A percentile compares a stretch with the other conserved stretches of the same genome.
Conservation (phyloP, 352 stramenopile genomes). For the Phytophthora tentaculata region DNA sequence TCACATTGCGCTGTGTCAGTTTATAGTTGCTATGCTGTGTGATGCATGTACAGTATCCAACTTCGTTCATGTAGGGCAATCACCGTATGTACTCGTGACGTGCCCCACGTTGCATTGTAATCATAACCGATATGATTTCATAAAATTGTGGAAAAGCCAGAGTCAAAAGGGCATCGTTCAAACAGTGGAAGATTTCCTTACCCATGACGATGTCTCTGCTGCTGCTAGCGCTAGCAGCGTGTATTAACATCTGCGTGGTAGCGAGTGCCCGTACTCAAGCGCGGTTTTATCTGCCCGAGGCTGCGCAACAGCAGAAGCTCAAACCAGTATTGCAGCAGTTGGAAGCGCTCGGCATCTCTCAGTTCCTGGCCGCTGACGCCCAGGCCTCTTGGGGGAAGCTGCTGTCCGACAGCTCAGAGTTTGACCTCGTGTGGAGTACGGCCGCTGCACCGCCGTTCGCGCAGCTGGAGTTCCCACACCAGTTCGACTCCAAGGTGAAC, state of each 20-base stretch:
- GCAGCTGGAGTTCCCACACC: conserved; percentile 46
- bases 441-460: conserved; percentile 35
- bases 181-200: conserved; percentile 25
- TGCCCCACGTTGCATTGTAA: background rate
- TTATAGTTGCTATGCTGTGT: conserved; percentile 7
- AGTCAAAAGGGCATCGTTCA: conserved; percentile 10
- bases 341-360: conserved; percentile 55
- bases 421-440: conserved; percentile 78
- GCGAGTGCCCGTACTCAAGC: conserved; percentile 29
- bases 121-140: conserved; percentile 18
- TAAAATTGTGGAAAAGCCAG: conserved; percentile 13
- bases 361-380: conserved; percentile 46
- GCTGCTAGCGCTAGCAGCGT: conserved; percentile 23
- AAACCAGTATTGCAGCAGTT: conserved; percentile 59
- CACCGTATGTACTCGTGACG: too few species aligned
- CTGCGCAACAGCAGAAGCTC: conserved; percentile 36
- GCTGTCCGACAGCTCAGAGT: conserved; percentile 42
- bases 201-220: conserved; percentile 14
- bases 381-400: conserved; percentile 51
- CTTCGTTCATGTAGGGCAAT: too few species aligned
- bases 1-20: conserved; percentile 26
- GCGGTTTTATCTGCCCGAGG: conserved; percentile 63
- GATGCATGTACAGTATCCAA: background rate
- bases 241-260: background rate
- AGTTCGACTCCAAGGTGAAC: conserved; percentile 71